Percentiles rank a stretch among this genome's conserved stretches.
Conservation (phyloP, 768 basidiomycete species). For the Ephemerocybe angulata region DNA sequence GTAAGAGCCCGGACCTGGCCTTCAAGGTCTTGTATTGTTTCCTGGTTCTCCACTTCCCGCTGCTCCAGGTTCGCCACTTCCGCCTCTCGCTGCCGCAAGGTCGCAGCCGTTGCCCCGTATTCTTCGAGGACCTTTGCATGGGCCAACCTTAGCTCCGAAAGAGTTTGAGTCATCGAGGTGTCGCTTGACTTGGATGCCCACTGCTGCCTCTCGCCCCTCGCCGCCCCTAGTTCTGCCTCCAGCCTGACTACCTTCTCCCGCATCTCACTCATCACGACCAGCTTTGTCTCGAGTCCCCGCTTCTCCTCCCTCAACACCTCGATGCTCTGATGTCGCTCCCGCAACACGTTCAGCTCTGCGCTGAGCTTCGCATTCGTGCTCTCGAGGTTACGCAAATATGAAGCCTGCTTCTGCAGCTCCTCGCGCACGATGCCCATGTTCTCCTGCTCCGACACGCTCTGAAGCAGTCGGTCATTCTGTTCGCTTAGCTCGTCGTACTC, state of each 20-base stretch:
- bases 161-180: constrained; percentile 51
- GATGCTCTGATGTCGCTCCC: constrained; percentile 53
- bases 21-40: constrained; percentile 29
- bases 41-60: constrained; percentile 33
- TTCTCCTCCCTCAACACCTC: constrained; percentile 78
- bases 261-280: constrained; percentile 47
- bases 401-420: constrained; percentile 64
- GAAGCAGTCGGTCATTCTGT: constrained; percentile 27
- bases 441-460: constrained; percentile 39
- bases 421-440: constrained; percentile 62
- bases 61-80: constrained; percentile 42
- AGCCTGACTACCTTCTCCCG: constrained; percentile 52
- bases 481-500: constrained; percentile 44
- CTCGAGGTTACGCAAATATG: constrained; percentile 60
- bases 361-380: constrained; percentile 37
- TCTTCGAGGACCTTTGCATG: constrained; percentile 67
- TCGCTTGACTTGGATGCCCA: too few relatives aligned
- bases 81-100: constrained; percentile 50
- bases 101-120: constrained; percentile 53
- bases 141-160: constrained; percentile 56
- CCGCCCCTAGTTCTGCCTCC: constrained; percentile 65
- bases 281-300: constrained; percentile 52
- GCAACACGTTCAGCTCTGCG: constrained; percentile 49
- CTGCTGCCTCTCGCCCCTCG: neutral
- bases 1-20: constrained; percentile 35